phyloP scores from a whole-genome alignment of 2,329 filamentous ascomycete species.

The Phoma sp. region DNA sequence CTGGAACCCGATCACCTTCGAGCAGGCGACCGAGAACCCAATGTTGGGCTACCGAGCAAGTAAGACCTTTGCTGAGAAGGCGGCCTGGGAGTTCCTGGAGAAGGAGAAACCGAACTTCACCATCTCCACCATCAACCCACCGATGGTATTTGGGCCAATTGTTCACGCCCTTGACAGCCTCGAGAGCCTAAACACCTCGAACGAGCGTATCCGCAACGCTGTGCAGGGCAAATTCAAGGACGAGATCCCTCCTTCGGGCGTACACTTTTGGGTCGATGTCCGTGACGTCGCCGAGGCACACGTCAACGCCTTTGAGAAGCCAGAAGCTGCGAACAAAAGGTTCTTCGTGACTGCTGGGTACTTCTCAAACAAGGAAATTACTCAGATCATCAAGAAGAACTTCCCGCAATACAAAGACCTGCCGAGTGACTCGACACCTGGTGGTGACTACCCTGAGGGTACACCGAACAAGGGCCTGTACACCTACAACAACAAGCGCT shows the following conservation, averaged over 20 bases:
- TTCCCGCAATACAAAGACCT: slow-evolving; percentile 63
- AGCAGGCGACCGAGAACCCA: slow-evolving; percentile 56
- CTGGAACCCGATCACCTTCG: slow-evolving; percentile 65
- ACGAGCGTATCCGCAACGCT: slow-evolving; percentile 69
- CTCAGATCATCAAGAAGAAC: slow-evolving; percentile 62
- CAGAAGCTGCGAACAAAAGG: slow-evolving; percentile 66
- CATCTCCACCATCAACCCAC: slow-evolving; percentile 59
- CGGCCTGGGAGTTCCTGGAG: slow-evolving; percentile 62
- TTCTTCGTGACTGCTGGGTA: slow-evolving; percentile 67
- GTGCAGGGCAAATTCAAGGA: slow-evolving; percentile 68
- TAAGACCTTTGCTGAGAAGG: slow-evolving; percentile 69
- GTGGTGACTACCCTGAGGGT: slow-evolving; percentile 56
- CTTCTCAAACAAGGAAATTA: slow-evolving; percentile 68
- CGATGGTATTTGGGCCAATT: slow-evolving; percentile 60
- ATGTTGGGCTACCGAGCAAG: slow-evolving; percentile 59
- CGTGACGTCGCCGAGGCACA: slow-evolving; percentile 69
- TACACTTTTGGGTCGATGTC: slow-evolving; percentile 58
- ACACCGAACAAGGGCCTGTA: slow-evolving; percentile 52
- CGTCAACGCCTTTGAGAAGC: slow-evolving; percentile 64
- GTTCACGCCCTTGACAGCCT: slow-evolving; percentile 68
- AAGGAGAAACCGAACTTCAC: slow-evolving; percentile 60
- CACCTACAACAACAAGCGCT: slow-evolving; percentile 63
- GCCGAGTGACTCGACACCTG: slow-evolving; percentile 52
- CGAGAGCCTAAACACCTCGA: slow-evolving; percentile 75
- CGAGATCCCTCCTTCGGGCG: slow-evolving; percentile 64